Conservation (phyloP, 2,329 filamentous ascomycete genomes). For the Pseudocercospora musae region DNA sequence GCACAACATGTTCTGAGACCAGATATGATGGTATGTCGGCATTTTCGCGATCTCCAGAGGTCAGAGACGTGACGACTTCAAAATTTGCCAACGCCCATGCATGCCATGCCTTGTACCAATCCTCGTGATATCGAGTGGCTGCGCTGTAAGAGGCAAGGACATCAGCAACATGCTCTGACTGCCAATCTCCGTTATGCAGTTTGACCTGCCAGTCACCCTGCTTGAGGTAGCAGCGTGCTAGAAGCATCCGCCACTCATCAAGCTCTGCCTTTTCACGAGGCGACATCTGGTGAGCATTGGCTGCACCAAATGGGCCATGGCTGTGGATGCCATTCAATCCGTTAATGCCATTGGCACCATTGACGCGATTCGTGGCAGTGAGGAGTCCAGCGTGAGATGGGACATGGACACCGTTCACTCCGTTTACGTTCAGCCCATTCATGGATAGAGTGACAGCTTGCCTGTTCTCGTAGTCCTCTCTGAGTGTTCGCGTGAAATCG, state of each 20-base stretch:
- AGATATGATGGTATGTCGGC: constrained; percentile 61
- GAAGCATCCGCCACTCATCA: constrained; percentile 62
- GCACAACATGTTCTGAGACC: constrained; percentile 84
- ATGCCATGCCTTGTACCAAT: constrained; percentile 99
- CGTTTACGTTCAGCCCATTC: constrained; percentile 39
- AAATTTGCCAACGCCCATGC: constrained; percentile 98
- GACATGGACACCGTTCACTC: constrained; percentile 33
- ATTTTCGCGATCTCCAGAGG: constrained; percentile 60
- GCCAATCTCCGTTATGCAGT: constrained; percentile 84
- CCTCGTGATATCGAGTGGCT: constrained; percentile 88
- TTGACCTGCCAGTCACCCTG: constrained; percentile 94
- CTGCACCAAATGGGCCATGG: constrained; percentile 30
- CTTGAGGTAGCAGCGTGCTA: constrained; percentile 93
- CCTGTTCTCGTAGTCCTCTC: constrained; percentile 54
- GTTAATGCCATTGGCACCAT: constrained; percentile 40
- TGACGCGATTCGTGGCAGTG: constrained; percentile 24
- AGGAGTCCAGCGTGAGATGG: not conserved
- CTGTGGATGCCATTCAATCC: constrained; percentile 42
- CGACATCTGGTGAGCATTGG: constrained; percentile 34
- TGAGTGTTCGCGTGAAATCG: constrained; percentile 59
- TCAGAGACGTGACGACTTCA: constrained; percentile 85
- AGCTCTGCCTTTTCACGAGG: constrained; percentile 43
- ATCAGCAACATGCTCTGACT: constrained; percentile 78
- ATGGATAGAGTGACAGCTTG: constrained; percentile 31
- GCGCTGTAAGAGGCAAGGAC: constrained; percentile 87